phyloP scores from a whole-genome alignment of 179 eudicot species.

The Corrigiola litoralis region DNA sequence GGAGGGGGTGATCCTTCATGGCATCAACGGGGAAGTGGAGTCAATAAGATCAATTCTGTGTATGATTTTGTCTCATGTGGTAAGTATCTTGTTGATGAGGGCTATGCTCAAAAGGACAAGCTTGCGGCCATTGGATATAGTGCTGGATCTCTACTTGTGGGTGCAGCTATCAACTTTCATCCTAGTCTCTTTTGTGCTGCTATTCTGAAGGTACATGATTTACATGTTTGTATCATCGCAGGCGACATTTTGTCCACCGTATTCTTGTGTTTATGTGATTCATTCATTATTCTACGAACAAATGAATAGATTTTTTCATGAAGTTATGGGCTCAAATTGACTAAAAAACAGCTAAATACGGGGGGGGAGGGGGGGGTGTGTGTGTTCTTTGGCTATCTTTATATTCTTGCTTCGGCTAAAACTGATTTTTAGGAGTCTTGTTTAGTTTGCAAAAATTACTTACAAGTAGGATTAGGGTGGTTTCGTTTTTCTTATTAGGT shows the following conservation, averaged over 20 bases:
- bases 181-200: conserved; percentile 72
- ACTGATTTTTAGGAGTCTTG: background rate
- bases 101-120: conserved; percentile 53
- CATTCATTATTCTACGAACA: background rate
- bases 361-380: too few species aligned
- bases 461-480: background rate
- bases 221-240: background rate
- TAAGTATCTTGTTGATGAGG: conserved; percentile 59
- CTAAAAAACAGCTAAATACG: background rate
- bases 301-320: background rate
- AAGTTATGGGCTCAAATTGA: background rate
- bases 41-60: conserved; percentile 70
- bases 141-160: conserved; percentile 85
- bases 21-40: conserved; percentile 79
- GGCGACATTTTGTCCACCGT: background rate
- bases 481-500: conserved; percentile 5
- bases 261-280: background rate
- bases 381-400: too few species aligned
- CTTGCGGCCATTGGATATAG: conserved; percentile 77
- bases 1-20: conserved; percentile 68
- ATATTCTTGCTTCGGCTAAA: background rate
- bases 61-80: conserved; percentile 76
- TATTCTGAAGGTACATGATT: conserved; percentile 61
- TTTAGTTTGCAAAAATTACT: background rate
- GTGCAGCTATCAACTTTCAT: conserved; percentile 71